Evolutionary conservation across 1,139 yeast species (phyloP), one percentile per base, ranked within the genome.

Genomic region (Torulaspora globosa): DNA sequence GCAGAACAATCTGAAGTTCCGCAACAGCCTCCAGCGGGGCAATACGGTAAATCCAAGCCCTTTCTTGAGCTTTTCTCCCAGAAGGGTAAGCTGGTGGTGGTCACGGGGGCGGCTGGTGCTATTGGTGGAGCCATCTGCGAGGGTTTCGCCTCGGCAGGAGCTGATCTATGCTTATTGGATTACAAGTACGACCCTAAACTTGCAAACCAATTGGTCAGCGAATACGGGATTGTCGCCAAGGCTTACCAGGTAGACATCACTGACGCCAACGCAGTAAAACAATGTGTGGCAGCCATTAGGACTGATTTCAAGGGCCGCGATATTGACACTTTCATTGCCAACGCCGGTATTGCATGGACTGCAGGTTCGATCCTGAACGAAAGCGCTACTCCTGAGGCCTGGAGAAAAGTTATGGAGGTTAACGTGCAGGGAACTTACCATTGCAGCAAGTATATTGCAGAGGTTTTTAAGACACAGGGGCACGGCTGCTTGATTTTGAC

Each of bases 101-200:
- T 21, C 8, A 21, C 23, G 2, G 23, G 23, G 3, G 23, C 23
- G 9, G 23, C 94, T n/a, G 76, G 84, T 33, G 96, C 96, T 28
- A 88, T 88, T 58, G 96, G 96, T 10, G 74, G 70, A 54, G 88
- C 86, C 3, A 86, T 86, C 18, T 95, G 95, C 36, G 84, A 80
- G 61, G 94, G 89, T 0, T 73, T 60, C 6, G 90, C 94, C 43
- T 92, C 86, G 69, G 94, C 94, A 4, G 96, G 96, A 43, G 96
- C 95, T 7, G 89, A 21, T 21, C 23, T 21, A 2, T 21, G 23
- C 23, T 6, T 21, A 52, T 74, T 88, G 58, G 86, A 95, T 95
- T 84, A 82, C 72, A 76, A 79, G 65, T 72, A 80, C 36, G 76
- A 79, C 52, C 79, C 85, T 23, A 72, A 72, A 51, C 72, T 70